Evolutionary conservation across 352 stramenopile species (phyloP).

Genomic region (Pseudoperonospora humuli): DNA sequence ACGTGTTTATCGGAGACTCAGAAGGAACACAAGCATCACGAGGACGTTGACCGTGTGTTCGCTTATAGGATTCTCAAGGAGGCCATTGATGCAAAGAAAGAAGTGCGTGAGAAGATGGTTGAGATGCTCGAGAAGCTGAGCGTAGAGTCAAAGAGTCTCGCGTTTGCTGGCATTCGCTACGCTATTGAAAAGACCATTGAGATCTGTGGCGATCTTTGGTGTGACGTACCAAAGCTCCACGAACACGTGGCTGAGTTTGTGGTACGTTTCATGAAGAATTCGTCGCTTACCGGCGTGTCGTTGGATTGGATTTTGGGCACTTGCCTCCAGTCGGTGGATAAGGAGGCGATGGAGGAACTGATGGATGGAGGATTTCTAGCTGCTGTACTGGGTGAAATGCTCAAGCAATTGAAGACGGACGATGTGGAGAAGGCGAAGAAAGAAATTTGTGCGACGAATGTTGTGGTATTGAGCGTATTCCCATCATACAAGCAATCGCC

Average conservation of each 20-base stretch:
- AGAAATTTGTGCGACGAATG: slow-evolving; percentile 44
- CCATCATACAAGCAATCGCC: slow-evolving; percentile 41
- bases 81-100: slow-evolving; percentile 62
- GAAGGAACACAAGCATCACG: slow-evolving; percentile 58
- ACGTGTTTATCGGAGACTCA: slow-evolving; percentile 50
- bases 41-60: slow-evolving; percentile 50
- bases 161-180: slow-evolving; percentile 47
- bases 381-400: slow-evolving; percentile 31
- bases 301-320: slow-evolving; percentile 62
- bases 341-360: slow-evolving; percentile 55
- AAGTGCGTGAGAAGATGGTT: slow-evolving; percentile 46
- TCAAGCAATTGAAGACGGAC: slow-evolving; percentile 39
- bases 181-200: slow-evolving; percentile 55
- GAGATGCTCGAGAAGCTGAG: slow-evolving; percentile 61
- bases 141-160: slow-evolving; percentile 49
- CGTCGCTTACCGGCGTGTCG: slow-evolving; percentile 44
- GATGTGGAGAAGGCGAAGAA: slow-evolving; percentile 40
- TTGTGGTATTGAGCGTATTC: slow-evolving; percentile 46
- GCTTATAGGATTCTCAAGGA: slow-evolving; percentile 47
- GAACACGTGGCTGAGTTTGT: slow-evolving; percentile 65
- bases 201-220: slow-evolving; percentile 61
- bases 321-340: slow-evolving; percentile 41
- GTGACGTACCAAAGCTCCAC: slow-evolving; percentile 76
- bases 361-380: slow-evolving; percentile 64
- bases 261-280: slow-evolving; percentile 64